A percentile compares a stretch with the other conserved stretches of the same genome.
Evolutionary conservation across 768 basidiomycete genomes (phyloP).

Genomic region (Antrodiella citrinella): DNA sequence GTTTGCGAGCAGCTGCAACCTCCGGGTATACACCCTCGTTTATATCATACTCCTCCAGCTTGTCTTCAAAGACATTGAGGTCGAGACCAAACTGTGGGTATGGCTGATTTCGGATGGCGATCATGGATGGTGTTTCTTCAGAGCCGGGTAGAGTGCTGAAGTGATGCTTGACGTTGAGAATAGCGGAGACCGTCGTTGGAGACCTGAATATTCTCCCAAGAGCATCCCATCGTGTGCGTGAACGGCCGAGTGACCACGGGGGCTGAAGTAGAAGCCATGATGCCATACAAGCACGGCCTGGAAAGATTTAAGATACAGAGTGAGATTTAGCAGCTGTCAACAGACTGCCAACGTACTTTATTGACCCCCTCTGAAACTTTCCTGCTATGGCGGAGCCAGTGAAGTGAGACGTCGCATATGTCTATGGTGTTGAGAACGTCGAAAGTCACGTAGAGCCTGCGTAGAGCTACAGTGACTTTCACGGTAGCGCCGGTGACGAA

Average conservation of each 20-base stretch:
- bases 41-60: conserved; percentile 1
- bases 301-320: background rate
- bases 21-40: background rate
- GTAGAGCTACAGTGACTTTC: too few species aligned
- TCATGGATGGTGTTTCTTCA: conserved; percentile 6
- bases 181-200: conserved; percentile 17
- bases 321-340: too few species aligned
- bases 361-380: too few species aligned
- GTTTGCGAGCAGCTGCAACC: background rate
- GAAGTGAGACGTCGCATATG: too few species aligned
- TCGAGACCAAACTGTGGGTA: conserved; percentile 10
- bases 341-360: too few species aligned
- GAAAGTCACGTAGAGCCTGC: too few species aligned
- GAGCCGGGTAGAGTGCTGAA: conserved; percentile 29
- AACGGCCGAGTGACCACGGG: conserved; percentile 11
- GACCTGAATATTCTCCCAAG: background rate
- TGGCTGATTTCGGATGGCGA: conserved; percentile 1
- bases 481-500: too few species aligned
- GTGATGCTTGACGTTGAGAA: conserved; percentile 23
- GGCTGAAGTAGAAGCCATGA: conserved; percentile 14
- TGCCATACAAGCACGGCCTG: conserved; percentile 13
- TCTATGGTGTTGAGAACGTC: too few species aligned
- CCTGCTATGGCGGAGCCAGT: too few species aligned
- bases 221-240: conserved; percentile 6
- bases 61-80: conserved; percentile 8